Evolutionary conservation across 306 rosid genomes (phyloP).

Genomic region (cucumber (Cucumis sativus)): Cucumber_9930_V3 NC_026661.2:15858501-15859000

Average conservation of each 20-base stretch:
- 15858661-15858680: not conserved
- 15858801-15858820: no score
- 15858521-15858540: not conserved
- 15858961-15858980: no score
- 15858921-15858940: no score
- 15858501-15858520: not conserved
- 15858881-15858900: no score
- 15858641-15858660: not conserved
- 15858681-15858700: not conserved
- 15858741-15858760: not conserved
- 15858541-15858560: not conserved
- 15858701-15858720: not conserved
- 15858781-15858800: no score
- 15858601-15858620: not conserved
- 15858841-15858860: no score
- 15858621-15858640: not conserved
- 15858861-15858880: no score
- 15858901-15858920: no score
- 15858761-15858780: not conserved
- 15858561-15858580: not conserved
- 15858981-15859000: no score
- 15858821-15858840: no score
- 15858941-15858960: no score
- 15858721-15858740: not conserved
- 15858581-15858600: not conserved